Evolutionary conservation across 2,329 filamentous ascomycete genomes (phyloP).

Genomic region (Hymenoscyphus fructigenus): DNA sequence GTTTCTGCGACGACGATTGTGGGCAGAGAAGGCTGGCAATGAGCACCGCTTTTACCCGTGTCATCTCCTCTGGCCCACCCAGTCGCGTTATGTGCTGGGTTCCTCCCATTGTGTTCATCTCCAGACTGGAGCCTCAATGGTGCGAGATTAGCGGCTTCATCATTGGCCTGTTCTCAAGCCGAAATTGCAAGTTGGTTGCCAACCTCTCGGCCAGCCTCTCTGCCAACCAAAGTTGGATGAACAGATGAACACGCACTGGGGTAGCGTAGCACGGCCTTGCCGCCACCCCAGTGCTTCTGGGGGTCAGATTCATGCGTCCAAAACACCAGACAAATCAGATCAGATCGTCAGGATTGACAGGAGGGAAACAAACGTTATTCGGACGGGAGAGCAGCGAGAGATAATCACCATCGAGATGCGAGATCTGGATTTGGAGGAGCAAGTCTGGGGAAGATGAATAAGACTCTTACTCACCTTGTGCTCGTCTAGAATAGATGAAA

Average conservation of each 20-base stretch:
- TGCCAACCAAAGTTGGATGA: not conserved
- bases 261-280: not conserved
- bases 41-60: not conserved
- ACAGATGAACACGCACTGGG: not conserved
- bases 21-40: not conserved
- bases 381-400: no score
- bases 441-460: not conserved
- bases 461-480: no score
- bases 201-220: no score
- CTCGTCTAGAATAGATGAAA: no score
- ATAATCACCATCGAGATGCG: not conserved
- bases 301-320: not conserved
- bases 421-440: no score
- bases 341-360: not conserved
- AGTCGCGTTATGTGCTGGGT: constrained; percentile 21
- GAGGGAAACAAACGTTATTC: not conserved
- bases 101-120: not conserved
- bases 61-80: constrained; percentile 8
- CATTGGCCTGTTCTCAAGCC: constrained; percentile 13
- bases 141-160: not conserved
- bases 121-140: constrained; percentile 22
- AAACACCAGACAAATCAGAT: not conserved
- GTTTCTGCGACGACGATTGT: not conserved
- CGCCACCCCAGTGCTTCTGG: not conserved
- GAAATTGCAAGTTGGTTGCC: constrained; percentile 20